Evolutionary conservation across 805 yeast genomes (phyloP).

Genomic region (Hanseniaspora singularis): DNA sequence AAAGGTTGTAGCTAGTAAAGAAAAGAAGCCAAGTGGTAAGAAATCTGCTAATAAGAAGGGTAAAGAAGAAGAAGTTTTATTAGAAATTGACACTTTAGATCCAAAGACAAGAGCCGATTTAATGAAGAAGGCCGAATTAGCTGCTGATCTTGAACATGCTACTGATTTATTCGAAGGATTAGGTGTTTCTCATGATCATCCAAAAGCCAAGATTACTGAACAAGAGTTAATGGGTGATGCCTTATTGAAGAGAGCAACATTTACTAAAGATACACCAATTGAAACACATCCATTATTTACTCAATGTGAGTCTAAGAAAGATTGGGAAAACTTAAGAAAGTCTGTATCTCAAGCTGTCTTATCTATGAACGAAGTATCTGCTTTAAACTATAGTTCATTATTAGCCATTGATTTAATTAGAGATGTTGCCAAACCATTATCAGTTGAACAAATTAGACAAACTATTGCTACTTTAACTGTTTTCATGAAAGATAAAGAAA

Average conservation of each 20-base stretch:
- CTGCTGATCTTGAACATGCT: constrained; percentile 82
- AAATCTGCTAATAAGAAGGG: constrained; percentile 30
- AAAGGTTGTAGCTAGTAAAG: constrained; percentile 22
- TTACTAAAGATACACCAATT: constrained; percentile 43
- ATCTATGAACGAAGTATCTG: constrained; percentile 47
- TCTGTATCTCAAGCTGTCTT: constrained; percentile 51
- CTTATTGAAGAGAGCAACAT: constrained; percentile 21
- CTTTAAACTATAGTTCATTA: constrained; percentile 56
- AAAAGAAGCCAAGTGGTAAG: constrained; percentile 27
- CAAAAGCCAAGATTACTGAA: constrained; percentile 31
- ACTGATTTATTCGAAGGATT: constrained; percentile 78
- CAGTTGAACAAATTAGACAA: constrained; percentile 72
- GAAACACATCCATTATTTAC: constrained; percentile 66
- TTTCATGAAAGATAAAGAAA: constrained; percentile 69
- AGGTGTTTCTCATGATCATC: constrained; percentile 41
- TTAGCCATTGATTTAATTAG: constrained; percentile 78
- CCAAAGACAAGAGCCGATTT: constrained; percentile 62
- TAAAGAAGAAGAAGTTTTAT: constrained; percentile 31
- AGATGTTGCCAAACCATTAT: constrained; percentile 70
- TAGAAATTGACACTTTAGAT: constrained; percentile 60
- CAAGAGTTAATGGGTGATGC: constrained; percentile 30
- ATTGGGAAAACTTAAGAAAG: constrained; percentile 66
- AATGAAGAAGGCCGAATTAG: constrained; percentile 66
- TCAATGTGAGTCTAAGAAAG: constrained; percentile 65
- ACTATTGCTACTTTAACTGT: constrained; percentile 76